A percentile compares a stretch with the other conserved stretches of the same genome.
These are phyloP conservation scores for Syzygium oleosum DNA, from an alignment of 345 rosid species.

Conservation along the genomic window DNA sequence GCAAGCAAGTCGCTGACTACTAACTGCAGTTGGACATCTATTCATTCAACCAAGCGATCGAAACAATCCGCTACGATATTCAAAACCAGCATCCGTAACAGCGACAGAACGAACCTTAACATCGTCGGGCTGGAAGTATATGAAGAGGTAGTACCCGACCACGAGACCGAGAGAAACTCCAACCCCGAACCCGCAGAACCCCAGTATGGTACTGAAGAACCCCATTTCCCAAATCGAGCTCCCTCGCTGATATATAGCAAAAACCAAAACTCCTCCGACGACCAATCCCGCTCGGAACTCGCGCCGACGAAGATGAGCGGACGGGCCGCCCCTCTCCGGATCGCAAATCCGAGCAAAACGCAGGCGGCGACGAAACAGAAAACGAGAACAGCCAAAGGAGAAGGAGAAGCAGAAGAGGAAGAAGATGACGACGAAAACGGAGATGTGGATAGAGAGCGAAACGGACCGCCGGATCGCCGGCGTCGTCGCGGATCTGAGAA, in stretches of 20 bases:
- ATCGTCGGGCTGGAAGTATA: conserved; percentile 61
- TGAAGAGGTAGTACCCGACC: conserved; percentile 70
- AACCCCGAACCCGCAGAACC: conserved; percentile 81
- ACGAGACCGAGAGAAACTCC: conserved; percentile 73
- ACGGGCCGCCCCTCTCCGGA: neutral
- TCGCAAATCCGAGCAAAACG: neutral
- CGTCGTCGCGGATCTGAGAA: neutral
- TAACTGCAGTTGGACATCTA: neutral
- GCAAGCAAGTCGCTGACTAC: neutral
- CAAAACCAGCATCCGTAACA: neutral
- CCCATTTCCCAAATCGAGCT: conserved; percentile 40
- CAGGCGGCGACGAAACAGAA: neutral
- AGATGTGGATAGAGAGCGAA: neutral
- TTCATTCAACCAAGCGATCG: neutral
- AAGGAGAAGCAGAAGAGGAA: neutral
- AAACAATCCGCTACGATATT: neutral
- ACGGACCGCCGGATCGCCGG: neutral
- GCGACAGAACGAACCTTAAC: conserved; percentile 43
- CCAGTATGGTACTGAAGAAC: conserved; percentile 52
- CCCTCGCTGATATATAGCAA: neutral
- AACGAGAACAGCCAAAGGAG: neutral
- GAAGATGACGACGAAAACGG: neutral
- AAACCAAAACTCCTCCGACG: neutral
- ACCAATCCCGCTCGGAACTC: neutral
- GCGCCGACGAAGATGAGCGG: neutral